Conservation (phyloP, 2,329 filamentous ascomycete species). For the Pseudocercospora musae region DNA sequence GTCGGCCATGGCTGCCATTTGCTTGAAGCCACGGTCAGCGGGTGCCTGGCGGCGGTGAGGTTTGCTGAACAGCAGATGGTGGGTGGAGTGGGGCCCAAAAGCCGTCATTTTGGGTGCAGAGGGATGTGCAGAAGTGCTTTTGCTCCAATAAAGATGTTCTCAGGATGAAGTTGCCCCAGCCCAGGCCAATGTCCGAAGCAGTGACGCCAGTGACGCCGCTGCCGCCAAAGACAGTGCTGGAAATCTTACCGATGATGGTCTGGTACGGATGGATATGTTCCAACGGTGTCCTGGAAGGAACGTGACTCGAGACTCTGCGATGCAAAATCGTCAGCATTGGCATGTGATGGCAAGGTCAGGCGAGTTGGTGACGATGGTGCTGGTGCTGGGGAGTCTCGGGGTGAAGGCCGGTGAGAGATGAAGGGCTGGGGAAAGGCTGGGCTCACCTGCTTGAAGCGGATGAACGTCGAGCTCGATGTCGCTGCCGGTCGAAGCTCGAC, state of each 20-base stretch:
- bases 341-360: slow-evolving; percentile 7
- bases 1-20: slow-evolving; percentile 35
- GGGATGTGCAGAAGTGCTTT: slow-evolving; percentile 6
- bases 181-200: slow-evolving; percentile 15
- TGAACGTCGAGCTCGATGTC: slow-evolving; percentile 70
- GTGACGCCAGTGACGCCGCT: slow-evolving; percentile 10
- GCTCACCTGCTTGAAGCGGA: slow-evolving; percentile 99
- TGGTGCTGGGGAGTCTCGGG: neutral
- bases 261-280: slow-evolving; percentile 28
- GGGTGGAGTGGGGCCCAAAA: slow-evolving; percentile 11
- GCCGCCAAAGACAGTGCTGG: slow-evolving; percentile 15
- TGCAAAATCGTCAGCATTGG: slow-evolving; percentile 11
- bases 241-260: slow-evolving; percentile 25
- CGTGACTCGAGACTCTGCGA: slow-evolving; percentile 13
- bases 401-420: neutral
- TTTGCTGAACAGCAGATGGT: slow-evolving; percentile 20
- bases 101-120: slow-evolving; percentile 16
- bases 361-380: neutral
- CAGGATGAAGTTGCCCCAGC: slow-evolving; percentile 6
- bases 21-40: slow-evolving; percentile 24
- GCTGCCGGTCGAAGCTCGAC: slow-evolving; percentile 17
- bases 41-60: slow-evolving; percentile 17
- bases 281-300: slow-evolving; percentile 17
- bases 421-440: slow-evolving; percentile 79
- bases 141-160: slow-evolving; percentile 14